Evolutionary conservation across 164 flowering plant species (phyloP).

Genomic region (Hamamelis virginiana): DNA sequence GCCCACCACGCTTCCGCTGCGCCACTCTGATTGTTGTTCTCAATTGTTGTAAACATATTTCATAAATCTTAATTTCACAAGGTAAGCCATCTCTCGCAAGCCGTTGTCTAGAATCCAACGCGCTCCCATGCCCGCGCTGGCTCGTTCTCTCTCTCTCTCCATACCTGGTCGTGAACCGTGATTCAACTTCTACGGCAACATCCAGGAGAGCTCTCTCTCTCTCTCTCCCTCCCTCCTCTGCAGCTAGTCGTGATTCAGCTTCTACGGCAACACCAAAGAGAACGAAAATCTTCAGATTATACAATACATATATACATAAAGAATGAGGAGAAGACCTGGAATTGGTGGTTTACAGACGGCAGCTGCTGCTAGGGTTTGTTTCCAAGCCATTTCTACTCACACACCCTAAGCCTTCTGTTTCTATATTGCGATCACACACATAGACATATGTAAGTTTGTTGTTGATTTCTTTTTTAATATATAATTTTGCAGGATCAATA

Average conservation of each 20-base stretch:
- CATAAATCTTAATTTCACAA: too few species aligned
- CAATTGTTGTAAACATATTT: too few species aligned
- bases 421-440: not conserved
- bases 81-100: too few species aligned
- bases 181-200: too few species aligned
- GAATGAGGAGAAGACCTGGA: conserved; percentile 58
- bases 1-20: conserved; percentile 99
- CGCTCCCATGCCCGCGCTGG: too few species aligned
- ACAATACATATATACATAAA: not conserved
- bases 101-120: too few species aligned
- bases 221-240: not conserved
- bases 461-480: not conserved
- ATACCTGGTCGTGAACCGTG: too few species aligned
- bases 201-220: too few species aligned
- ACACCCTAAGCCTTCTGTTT: not conserved
- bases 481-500: conserved; percentile 67
- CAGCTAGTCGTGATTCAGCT: not conserved
- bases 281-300: not conserved
- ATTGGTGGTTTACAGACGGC: conserved; percentile 62
- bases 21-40: conserved; percentile 91
- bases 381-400: not conserved
- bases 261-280: not conserved
- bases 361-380: conserved; percentile 54
- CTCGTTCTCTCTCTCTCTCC: too few species aligned
- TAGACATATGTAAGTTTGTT: not conserved